Base-by-base conservation (phyloP, 306 rosid genomes). In the Crotalaria pallida region DNA sequence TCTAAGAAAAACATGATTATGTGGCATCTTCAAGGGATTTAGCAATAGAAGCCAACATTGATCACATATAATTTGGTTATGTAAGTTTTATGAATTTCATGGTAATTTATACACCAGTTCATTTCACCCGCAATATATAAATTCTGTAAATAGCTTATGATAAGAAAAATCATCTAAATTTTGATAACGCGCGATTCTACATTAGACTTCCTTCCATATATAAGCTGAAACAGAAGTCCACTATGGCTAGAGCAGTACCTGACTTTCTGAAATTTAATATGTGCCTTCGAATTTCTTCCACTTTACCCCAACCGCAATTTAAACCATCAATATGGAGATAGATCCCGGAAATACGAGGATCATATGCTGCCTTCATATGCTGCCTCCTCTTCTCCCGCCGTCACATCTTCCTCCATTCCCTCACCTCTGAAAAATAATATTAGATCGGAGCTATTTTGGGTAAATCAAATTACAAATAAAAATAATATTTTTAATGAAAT, bases 281-380 rank as follows among this genome's bases (percentile, higher is more conserved):
- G 76, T 90, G 95, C 78, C 98, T 94, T 76, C 89, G 92, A 71
- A 94, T 88, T 86, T 90, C 97, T 80, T 90, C 96, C 21, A 94
- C 95, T 80, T 94, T 94, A 65, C 89, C 97, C 98, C 97, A 94
- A 15, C 98, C 98, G 21, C 97, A 94, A 16, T 72, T 77, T 78
- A 94, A 85, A 31, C 84, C 59, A 12, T 94, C 98, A 71, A 90
- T 87, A 50, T 90, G 95, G 12, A 94, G 92, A 78, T 90, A 90
- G 49, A 90, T 79, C 56, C 97, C 98, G 59, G 90, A 72, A 77
- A 94, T 81, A 16, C 95, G 92, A 65, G 96, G 97, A 86, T 94
- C 98, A 45, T 90, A 84, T 0, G 96, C 95, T 49, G 98, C 98
- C 80, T 94, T 94, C 75, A 87, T n/a, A n/a, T n/a, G n/a, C n/a